Evolutionary conservation across 225 moss, liverwort and hornwort species (phyloP), one percentile per base, ranked within the genome.

Genomic region (Rhytidiadelphus loreus): DNA sequence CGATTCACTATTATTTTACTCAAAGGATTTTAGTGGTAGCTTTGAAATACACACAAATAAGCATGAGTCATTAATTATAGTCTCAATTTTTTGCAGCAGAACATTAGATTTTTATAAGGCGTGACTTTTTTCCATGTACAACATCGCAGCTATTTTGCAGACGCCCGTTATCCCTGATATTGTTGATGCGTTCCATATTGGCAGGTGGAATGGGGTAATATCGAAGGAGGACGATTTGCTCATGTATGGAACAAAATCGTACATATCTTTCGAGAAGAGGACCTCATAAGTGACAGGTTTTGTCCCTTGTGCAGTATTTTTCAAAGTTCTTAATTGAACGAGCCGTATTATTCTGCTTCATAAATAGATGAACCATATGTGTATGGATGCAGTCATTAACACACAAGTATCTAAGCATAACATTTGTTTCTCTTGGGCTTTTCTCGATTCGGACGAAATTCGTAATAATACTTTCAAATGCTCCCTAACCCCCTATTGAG

Each of bases 201-300:
- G 44, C 86, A 94, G 94, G 89, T 96, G 82, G 94, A 94, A 77
- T 94, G 94, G 92, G 87, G 44, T 88, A 85, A 89, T 52, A 87
- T 90, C 72, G 95, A 96, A 88, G 92, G 93, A 61, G 93, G 89
- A 56, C 94, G 91, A 85, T 98, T 98, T 90, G 95, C 96, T 89
- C 97, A 95, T 74, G 88, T 96, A 16, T 98, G 98, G 98, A 98
- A 97, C 88, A 92, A 90, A 86, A 95, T 98, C 59, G 92, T 98
- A 70, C 80, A 76, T 44, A 96, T 91, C 33, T 98, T 98, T 89
- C 95, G 98, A 89, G 97, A 97, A 86, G 98, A 98, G 88, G 98
- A 98, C 89, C 89, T 98, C 63, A 92, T 98, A 83, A 95, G 95
- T 87, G 96, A 98, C 93, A 95, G 95, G 98, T 96, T 83, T 66